Base-by-base conservation (phyloP, 2,329 filamentous ascomycete species). In the Ceratocystiopsis sp. region DNA sequence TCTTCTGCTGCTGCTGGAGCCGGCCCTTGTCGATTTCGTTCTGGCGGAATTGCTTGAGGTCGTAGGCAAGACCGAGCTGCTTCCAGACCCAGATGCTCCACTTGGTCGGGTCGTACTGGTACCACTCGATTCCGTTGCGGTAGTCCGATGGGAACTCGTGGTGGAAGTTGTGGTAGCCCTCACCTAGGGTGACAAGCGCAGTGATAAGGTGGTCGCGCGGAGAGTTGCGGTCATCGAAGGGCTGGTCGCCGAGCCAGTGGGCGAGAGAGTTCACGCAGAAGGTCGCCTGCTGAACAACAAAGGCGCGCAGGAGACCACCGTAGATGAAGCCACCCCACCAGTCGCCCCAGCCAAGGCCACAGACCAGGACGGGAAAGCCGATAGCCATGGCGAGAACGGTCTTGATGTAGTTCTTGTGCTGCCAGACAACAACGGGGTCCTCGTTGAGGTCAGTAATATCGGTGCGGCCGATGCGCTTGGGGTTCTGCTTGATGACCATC, bases 401-500 rank as follows among this genome's bases (percentile, higher is more conserved):
- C 70, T 83, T 84, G 61, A 91, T 69, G 65, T 85, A 93, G 68
- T 93, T 73, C 59, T 75, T 77, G 69, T 93, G 84, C 64, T 93
- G 84, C 80, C 80, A 91, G 53, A 87, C 73, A 37, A 93, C 84
- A 46, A 93, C 74, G 41, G 80, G 69, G 56, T 91, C 84, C 59
- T 89, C 82, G 65, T 91, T 91, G 52, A 93, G 67, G 56, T 93
- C 85, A 54, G 80, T 80, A 56, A 93, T 91, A 54, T 93, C 84
- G 61, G 83, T 87, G 49, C 84, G 82, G 55, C 85, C 85, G 55
- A 85, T 84, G 49, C 80, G 73, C 72, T 89, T 89, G 51, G 84
- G 83, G 67, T 93, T 89, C 67, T 93, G 84, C 71, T 89, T 89
- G 72, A 93, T 78, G 56, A 93, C 64, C 83, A 93, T 91, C 84